Percentiles rank a stretch among this genome's conserved stretches.
These are phyloP conservation scores for Tetrapisispora pingtungensis DNA, from an alignment of 805 yeast genomes.

Conservation along the genomic window DNA sequence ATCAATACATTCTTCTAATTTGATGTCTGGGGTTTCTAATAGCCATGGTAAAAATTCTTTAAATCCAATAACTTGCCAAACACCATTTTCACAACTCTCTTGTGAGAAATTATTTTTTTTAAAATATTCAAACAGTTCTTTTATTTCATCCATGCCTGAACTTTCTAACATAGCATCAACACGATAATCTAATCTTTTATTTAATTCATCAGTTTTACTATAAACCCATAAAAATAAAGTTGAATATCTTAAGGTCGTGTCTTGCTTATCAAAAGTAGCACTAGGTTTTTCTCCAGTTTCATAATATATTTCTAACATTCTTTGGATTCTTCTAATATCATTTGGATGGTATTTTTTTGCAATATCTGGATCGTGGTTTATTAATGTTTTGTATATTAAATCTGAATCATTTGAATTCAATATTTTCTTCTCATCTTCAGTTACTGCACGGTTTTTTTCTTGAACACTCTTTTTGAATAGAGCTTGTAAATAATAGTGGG, in stretches of 20 bases:
- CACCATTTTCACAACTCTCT: constrained; percentile 54
- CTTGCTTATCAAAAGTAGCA: constrained; percentile 58
- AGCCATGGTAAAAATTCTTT: constrained; percentile 79
- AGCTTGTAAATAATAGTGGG: constrained; percentile 84
- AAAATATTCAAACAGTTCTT: constrained; percentile 44
- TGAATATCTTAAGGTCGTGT: constrained; percentile 44
- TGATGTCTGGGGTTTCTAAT: constrained; percentile 14
- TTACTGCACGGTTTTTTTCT: constrained; percentile 8
- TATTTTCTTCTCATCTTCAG: constrained; percentile 31
- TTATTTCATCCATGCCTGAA: constrained; percentile 66
- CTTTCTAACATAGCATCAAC: constrained; percentile 72
- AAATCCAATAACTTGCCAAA: constrained; percentile 93
- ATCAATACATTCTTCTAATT: constrained; percentile 42
- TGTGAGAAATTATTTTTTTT: constrained; percentile 18
- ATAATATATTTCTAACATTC: constrained; percentile 75
- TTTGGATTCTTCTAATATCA: constrained; percentile 63
- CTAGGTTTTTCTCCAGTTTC: constrained; percentile 61
- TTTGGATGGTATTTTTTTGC: constrained; percentile 85
- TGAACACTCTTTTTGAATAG: constrained; percentile 51
- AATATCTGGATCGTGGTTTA: constrained; percentile 54
- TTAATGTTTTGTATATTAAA: constrained; percentile 34
- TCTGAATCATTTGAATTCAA: constrained; percentile 39
- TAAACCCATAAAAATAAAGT: constrained; percentile 77
- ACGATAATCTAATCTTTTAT: constrained; percentile 56
- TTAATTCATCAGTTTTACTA: constrained; percentile 49